These are phyloP conservation scores for Entophlyctis helioformis DNA, from an alignment of 192 early-diverging fungal genomes.

Conservation along the genomic window DNA sequence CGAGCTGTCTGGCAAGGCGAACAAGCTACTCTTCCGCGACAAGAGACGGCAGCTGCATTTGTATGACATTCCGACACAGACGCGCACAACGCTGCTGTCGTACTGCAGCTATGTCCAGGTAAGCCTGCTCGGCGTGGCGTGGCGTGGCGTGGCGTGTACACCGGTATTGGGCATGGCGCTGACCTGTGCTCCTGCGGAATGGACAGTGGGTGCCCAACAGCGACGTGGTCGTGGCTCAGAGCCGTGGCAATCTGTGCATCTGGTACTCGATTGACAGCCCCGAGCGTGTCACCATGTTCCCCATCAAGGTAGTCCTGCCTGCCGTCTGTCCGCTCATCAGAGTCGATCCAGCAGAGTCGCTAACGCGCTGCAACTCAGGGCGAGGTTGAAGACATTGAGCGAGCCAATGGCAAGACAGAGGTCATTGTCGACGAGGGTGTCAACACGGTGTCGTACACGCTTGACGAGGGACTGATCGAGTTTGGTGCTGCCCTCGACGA, in stretches of 20 bases:
- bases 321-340: neutral
- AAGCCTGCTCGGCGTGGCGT: too few relatives aligned
- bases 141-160: too few relatives aligned
- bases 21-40: conserved; percentile 51
- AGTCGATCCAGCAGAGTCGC: neutral
- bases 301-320: conserved; percentile 48
- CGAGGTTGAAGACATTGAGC: conserved; percentile 53
- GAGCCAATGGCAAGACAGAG: conserved; percentile 44
- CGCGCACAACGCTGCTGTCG: conserved; percentile 34
- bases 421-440: conserved; percentile 58
- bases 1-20: conserved; percentile 53
- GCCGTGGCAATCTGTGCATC: conserved; percentile 45
- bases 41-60: conserved; percentile 45
- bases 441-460: conserved; percentile 53
- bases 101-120: conserved; percentile 54
- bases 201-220: conserved; percentile 50
- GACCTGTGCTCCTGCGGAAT: neutral
- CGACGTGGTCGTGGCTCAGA: conserved; percentile 53
- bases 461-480: conserved; percentile 57
- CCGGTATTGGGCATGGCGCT: too few relatives aligned
- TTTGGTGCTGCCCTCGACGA: conserved; percentile 55
- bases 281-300: conserved; percentile 52
- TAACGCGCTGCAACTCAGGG: conserved; percentile 22
- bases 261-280: conserved; percentile 56
- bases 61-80: conserved; percentile 36